Conservation (phyloP, 768 basidiomycete genomes). For the Kondoa malvinella region DNA sequence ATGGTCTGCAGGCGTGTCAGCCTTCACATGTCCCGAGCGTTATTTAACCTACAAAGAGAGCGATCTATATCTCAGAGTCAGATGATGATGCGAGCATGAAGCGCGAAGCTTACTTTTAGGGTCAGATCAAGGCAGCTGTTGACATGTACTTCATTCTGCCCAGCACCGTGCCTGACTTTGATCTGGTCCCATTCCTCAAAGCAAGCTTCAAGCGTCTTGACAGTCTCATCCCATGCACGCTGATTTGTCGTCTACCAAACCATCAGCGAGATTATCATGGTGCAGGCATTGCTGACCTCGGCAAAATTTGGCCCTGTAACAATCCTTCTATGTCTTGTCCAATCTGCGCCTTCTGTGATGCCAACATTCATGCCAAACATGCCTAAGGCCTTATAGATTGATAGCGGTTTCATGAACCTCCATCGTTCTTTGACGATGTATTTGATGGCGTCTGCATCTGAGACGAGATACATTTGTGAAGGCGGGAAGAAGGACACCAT, state of each 20-base stretch:
- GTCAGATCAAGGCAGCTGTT: conserved; percentile 12
- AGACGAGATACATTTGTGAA: conserved; percentile 6
- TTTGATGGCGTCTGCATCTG: conserved; percentile 16
- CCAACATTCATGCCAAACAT: conserved; percentile 50
- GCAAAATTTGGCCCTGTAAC: conserved; percentile 29
- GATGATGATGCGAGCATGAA: not conserved
- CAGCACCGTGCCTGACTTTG: not conserved
- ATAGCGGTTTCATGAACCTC: conserved; percentile 43
- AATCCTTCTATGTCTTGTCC: conserved; percentile 50
- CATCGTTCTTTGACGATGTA: conserved; percentile 15
- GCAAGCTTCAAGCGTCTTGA: conserved; percentile 14
- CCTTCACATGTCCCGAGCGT: no score
- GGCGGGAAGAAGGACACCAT: conserved; percentile 15
- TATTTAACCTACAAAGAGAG: not conserved
- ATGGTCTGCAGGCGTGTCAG: not conserved
- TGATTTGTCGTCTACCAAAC: conserved; percentile 19
- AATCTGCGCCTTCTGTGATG: conserved; percentile 47
- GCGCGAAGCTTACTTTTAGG: conserved; percentile 13
- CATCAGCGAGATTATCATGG: conserved; percentile 36
- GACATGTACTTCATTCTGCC: conserved; percentile 11
- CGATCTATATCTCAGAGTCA: not conserved
- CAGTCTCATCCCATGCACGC: conserved; percentile 20
- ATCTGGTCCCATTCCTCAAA: conserved; percentile 15
- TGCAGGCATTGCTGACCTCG: conserved; percentile 38
- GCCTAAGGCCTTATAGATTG: conserved; percentile 37